Evolutionary conservation across 768 basidiomycete species (phyloP).

Genomic region (Auricularia cornea): DNA sequence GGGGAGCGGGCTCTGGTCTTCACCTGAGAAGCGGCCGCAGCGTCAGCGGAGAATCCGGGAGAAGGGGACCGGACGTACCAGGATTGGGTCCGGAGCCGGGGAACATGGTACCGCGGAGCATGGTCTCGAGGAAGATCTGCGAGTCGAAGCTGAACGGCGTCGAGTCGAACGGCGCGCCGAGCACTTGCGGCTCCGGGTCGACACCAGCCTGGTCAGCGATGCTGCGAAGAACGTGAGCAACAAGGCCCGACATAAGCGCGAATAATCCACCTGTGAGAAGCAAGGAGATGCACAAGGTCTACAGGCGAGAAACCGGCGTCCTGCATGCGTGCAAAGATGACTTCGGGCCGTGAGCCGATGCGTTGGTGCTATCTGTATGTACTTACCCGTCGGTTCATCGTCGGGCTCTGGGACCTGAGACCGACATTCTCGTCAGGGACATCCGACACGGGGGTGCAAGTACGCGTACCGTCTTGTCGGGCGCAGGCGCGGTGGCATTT

Average conservation of each 20-base stretch:
- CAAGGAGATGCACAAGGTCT: conserved; percentile 14
- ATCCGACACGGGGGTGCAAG: too few relatives aligned
- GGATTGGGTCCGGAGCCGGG: conserved; percentile 29
- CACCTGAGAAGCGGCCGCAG: not conserved
- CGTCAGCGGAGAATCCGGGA: not conserved
- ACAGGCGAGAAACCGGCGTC: conserved; percentile 16
- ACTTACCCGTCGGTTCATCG: too few relatives aligned
- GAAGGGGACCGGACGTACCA: conserved; percentile 20
- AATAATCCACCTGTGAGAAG: conserved; percentile 15
- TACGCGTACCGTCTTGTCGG: too few relatives aligned
- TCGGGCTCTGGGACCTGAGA: too few relatives aligned
- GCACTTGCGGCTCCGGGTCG: conserved; percentile 4
- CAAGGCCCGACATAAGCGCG: not conserved
- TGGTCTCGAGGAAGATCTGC: conserved; percentile 32
- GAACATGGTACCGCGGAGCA: conserved; percentile 20
- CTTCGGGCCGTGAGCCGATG: too few relatives aligned
- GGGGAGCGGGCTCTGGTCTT: not conserved
- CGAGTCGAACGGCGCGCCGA: conserved; percentile 38
- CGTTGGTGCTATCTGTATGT: too few relatives aligned
- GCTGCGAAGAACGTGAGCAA: not conserved
- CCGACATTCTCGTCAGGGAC: too few relatives aligned
- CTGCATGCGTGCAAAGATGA: conserved; percentile 11
- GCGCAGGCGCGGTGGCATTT: too few relatives aligned
- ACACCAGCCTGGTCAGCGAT: not conserved
- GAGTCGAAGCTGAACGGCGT: conserved; percentile 37